These are phyloP conservation scores for Stephanodiscus triporus DNA, from an alignment of 108 stramenopile genomes.

Conservation along the genomic window DNA sequence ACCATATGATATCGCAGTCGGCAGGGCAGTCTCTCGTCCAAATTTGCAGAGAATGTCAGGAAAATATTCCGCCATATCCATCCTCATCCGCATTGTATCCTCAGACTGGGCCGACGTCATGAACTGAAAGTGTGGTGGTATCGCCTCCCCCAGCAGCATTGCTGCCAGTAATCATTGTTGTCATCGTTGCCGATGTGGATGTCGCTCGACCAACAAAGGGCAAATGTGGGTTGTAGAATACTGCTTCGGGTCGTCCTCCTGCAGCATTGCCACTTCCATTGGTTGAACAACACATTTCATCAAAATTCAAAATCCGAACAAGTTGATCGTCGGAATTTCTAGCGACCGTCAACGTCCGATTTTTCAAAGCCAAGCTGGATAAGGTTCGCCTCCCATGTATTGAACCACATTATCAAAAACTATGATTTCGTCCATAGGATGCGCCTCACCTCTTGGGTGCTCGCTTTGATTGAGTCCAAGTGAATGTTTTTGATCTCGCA, in stretches of 20 bases:
- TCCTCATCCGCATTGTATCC: conserved; percentile 13
- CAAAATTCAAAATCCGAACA: too few species aligned
- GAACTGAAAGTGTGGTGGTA: conserved; percentile 24
- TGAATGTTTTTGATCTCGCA: too few species aligned
- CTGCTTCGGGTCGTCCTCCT: conserved; percentile 23
- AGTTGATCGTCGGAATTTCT: too few species aligned
- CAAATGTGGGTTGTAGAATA: conserved; percentile 18
- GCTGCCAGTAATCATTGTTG: conserved; percentile 30
- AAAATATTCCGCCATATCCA: conserved; percentile 6
- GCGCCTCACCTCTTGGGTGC: too few species aligned
- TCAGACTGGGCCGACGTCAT: conserved; percentile 20
- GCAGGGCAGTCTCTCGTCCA: conserved; percentile 5
- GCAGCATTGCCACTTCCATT: conserved; percentile 19
- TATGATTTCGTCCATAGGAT: too few species aligned
- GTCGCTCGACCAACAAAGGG: conserved; percentile 14
- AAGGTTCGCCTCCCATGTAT: too few species aligned
- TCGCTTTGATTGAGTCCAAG: too few species aligned
- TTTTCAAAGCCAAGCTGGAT: too few species aligned
- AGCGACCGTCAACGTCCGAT: too few species aligned
- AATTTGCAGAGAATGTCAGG: conserved; percentile 21
- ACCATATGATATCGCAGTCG: conserved; percentile 4
- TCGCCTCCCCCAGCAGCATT: conserved; percentile 16
- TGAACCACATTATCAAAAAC: too few species aligned
- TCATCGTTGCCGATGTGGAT: not conserved
- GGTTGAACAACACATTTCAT: conserved; percentile 20